Conservation (phyloP, 1,284 basidiomycete species). For the Stygiomarasmius scandens region DNA sequence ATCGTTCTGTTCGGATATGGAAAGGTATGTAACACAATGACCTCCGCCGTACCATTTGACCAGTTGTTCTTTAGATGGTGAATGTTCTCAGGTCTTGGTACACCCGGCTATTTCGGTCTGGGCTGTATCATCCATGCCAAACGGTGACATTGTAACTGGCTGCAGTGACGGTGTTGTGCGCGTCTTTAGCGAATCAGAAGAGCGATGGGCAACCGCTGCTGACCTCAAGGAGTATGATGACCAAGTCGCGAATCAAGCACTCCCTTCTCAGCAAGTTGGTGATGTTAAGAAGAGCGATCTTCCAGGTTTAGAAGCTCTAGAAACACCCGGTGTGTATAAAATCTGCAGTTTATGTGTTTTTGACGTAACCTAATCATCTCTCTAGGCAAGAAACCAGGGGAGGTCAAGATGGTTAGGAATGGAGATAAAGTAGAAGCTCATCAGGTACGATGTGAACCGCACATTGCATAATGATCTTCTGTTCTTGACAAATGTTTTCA, state of each 20-base stretch:
- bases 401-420: conserved; percentile 89
- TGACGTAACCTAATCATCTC: not conserved
- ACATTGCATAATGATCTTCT: not conserved
- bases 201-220: conserved; percentile 72
- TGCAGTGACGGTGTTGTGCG: conserved; percentile 88
- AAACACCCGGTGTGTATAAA: conserved; percentile 59
- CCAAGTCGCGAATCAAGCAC: conserved; percentile 68
- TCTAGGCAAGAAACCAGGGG: conserved; percentile 86
- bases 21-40: conserved; percentile 46
- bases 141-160: conserved; percentile 90
- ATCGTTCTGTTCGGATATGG: conserved; percentile 84
- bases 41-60: not conserved
- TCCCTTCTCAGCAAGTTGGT: conserved; percentile 83
- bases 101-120: conserved; percentile 96
- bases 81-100: conserved; percentile 84
- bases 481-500: conserved; percentile 22
- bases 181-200: conserved; percentile 80
- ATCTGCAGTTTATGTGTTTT: conserved; percentile 1
- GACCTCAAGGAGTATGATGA: conserved; percentile 76
- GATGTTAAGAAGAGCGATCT: conserved; percentile 91
- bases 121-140: conserved; percentile 84
- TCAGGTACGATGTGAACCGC: conserved; percentile 54
- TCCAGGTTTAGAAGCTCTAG: conserved; percentile 82
- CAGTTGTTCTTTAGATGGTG: conserved; percentile 42
- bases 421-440: conserved; percentile 84